These are phyloP conservation scores for Phaeodactylum tricornutum DNA, from an alignment of 108 stramenopile species.

Conservation along the genomic window DNA sequence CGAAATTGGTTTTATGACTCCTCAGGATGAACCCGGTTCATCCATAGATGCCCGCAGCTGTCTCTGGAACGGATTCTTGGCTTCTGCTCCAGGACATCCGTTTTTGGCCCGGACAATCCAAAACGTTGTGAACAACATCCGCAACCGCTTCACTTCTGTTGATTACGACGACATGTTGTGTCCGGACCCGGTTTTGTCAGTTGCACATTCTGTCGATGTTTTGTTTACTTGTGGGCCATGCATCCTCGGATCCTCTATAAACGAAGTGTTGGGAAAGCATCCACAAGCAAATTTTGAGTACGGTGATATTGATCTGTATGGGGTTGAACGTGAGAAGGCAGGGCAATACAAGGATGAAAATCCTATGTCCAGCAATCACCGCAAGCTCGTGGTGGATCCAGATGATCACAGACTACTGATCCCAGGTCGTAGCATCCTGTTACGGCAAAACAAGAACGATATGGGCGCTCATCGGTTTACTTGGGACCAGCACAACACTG, in stretches of 20 bases:
- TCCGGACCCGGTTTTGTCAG: conserved; percentile 15
- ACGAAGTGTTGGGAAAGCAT: conserved; percentile 33
- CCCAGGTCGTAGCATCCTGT: conserved; percentile 48
- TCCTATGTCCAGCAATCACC: not conserved
- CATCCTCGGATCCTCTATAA: conserved; percentile 41
- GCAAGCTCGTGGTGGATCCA: conserved; percentile 2
- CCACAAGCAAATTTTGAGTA: conserved; percentile 31
- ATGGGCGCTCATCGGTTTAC: conserved; percentile 64
- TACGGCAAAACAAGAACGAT: conserved; percentile 45
- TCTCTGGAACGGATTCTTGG: conserved; percentile 62
- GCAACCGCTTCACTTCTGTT: conserved; percentile 59
- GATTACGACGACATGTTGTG: conserved; percentile 56
- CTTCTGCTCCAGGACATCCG: conserved; percentile 50
- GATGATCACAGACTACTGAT: conserved; percentile 7
- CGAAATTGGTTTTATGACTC: conserved; percentile 51
- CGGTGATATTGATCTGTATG: conserved; percentile 30
- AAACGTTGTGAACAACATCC: conserved; percentile 55
- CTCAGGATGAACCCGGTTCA: conserved; percentile 41
- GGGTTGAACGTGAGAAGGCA: not conserved
- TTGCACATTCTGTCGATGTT: conserved; percentile 30
- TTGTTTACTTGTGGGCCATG: conserved; percentile 55
- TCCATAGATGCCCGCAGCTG: conserved; percentile 9
- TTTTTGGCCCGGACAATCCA: conserved; percentile 34
- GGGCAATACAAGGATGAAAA: not conserved
- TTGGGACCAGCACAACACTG: conserved; percentile 35